Evolutionary conservation across 257 asterid genomes (phyloP), one percentile per base, ranked within the genome.

Genomic region (Salvia rosmarinus): DNA sequence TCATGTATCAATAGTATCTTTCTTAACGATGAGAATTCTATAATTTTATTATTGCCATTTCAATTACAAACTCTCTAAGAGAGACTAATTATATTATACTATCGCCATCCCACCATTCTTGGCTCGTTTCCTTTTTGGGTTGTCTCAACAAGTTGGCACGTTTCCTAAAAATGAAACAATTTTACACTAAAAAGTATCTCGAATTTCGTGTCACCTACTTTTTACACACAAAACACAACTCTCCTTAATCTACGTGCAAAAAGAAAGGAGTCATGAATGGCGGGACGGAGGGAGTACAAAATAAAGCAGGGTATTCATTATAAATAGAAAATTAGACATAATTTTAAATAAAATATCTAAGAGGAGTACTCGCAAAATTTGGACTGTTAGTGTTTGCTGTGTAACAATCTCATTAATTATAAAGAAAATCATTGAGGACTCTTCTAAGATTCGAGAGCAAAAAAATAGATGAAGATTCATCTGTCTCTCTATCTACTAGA

Each of bases 391-490:
- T 32, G 19, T 40, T 44, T 40, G 42, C 60, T 43, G 49, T 56
- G 43, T 39, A 37, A 44, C 60, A 64, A 40, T 37, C 34, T 51
- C 16, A 39, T n/a, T 57, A 64, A 1, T 1, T 0, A 2, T 30
- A 1, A 42, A 4, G n/a, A 44, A 47, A 32, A 9, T 40, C 9
- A n/a, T 17, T 16, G 13, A 10, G 40, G 12, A 59, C 44, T 37
- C 32, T 42, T n/a, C 14, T 4, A 37, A 19, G 30, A 74, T 21
- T 52, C 19, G 19, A 34, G 43, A 64, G 50, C 20, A 56, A 57
- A 13, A 57, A 13, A 50, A 20, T 71, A 23, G 60, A 35, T 43
- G 50, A 19, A 75, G 72, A 75, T 66, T 66, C 78, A 5, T 57
- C 17, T 58, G 2, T 54, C 34, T 55, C 49, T 23, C 42, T 51